Evolutionary conservation across 202 grass and related monocot genomes (phyloP).

Genomic region (Zoysia matrella): DNA sequence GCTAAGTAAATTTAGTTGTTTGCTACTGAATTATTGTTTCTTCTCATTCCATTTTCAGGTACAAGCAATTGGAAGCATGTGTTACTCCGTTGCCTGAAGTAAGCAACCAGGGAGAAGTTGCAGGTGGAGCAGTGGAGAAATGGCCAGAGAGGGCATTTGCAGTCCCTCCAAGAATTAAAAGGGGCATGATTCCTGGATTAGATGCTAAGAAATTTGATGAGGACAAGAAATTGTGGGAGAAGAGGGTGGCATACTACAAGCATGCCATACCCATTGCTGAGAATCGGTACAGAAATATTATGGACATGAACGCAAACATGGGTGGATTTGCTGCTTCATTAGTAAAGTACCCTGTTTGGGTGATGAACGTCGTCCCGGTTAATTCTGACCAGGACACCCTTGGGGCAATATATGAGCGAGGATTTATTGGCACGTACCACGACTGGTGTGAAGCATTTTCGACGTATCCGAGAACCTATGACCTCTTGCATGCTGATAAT

Average conservation of each 20-base stretch:
- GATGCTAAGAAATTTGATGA: conserved; percentile 75
- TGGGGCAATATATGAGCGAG: conserved; percentile 82
- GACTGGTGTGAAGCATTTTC: conserved; percentile 98
- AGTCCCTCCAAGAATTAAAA: conserved; percentile 84
- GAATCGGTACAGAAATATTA: conserved; percentile 84
- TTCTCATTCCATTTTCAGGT: conserved; percentile 44
- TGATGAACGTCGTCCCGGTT: conserved; percentile 85
- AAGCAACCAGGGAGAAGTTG: conserved; percentile 75
- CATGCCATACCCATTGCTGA: conserved; percentile 60
- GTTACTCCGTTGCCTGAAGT: conserved; percentile 91
- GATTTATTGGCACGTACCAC: conserved; percentile 91
- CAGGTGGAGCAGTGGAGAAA: conserved; percentile 70
- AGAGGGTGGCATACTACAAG: conserved; percentile 74
- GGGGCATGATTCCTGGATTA: conserved; percentile 74
- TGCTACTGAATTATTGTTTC: conserved; percentile 2
- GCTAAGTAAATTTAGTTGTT: background rate
- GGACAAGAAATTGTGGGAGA: conserved; percentile 81
- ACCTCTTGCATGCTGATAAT: conserved; percentile 81
- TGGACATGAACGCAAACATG: conserved; percentile 96
- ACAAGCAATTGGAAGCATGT: conserved; percentile 85
- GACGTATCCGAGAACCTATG: conserved; percentile 93
- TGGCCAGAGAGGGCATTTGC: conserved; percentile 85
- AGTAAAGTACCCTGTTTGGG: conserved; percentile 78
- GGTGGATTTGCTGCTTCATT: conserved; percentile 79
- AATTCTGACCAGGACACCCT: conserved; percentile 78